Evolutionary conservation across 176 grass and related monocot species (phyloP), one percentile per base, ranked within the genome.

Genomic region (Hordeum marinum): DNA sequence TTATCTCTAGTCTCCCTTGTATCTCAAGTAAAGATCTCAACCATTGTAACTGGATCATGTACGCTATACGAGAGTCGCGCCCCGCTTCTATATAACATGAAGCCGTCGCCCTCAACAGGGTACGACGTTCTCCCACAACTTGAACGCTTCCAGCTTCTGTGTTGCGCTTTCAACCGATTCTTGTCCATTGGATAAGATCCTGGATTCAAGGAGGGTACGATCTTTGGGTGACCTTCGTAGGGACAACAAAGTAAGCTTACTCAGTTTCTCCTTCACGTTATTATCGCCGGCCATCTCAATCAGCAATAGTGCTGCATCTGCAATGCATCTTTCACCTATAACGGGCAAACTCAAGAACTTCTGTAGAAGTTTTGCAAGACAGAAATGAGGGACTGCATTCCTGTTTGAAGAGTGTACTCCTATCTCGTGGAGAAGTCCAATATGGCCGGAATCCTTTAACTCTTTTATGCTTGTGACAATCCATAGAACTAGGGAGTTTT

Each of bases 281-380:
- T 72, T 43, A 78, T 83, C 61, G 62, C 62, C 57, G 5, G 83
- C 37, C 96, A 95, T 98, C 76, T 95, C 93, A 50, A 89, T 42
- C 36, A 95, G 87, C 43, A 94, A 54, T 31, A 84, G 18, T 66
- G 65, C 83, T 82, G 91, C 94, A 88, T 88, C 88, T 31, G 83
- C 71, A 43, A 98, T 63, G 83, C 88, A 82, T 70, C 75, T 89
- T 80, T 94, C 88, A 71, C 85, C 83, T 35, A 81, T 40, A 64
- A 83, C 63, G 37, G 87, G 87, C 61, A n/a, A 94, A 77, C 63
- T 75, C 54, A 98, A 75, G 58, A 83, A 90, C 68, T 90, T 95
- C 9, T 21, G 80, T 11, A 95, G 42, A 76, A 95, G 87, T 70
- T 87, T 98, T 89, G 71, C 26, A 45, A 92, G 85, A 80, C 82